A percentile compares a stretch with the other conserved stretches of the same genome.
Conservation (phyloP, 768 basidiomycete genomes). For the Suillus americanus region DNA sequence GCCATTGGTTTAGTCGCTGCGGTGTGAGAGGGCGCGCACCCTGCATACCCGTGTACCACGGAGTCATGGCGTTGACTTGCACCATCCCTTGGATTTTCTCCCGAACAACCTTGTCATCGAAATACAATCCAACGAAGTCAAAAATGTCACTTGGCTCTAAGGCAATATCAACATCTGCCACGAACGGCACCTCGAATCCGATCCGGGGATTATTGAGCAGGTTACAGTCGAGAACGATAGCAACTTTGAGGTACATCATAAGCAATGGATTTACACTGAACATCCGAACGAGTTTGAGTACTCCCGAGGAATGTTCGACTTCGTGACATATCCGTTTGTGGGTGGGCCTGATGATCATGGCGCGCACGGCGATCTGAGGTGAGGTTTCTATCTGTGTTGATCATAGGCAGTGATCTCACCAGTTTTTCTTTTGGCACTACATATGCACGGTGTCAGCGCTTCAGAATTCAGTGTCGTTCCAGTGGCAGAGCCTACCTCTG, state of each 20-base stretch:
- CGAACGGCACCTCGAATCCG: background rate
- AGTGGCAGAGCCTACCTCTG: background rate
- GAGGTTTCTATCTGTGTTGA: background rate
- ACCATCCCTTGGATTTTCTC: background rate
- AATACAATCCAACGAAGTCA: background rate
- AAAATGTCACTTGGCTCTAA: background rate
- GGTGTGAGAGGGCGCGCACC: background rate
- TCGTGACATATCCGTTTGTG: background rate
- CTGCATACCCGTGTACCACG: background rate
- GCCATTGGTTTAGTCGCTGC: background rate
- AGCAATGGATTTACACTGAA: background rate
- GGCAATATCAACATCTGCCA: background rate
- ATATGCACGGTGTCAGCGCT: background rate
- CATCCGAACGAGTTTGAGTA: background rate
- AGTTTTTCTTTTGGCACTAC: background rate
- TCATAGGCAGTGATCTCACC: background rate
- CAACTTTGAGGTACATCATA: background rate
- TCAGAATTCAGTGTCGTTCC: too few species aligned
- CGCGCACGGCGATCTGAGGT: background rate
- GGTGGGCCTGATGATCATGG: background rate
- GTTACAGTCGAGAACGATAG: background rate
- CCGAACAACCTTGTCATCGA: background rate
- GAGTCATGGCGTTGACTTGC: background rate
- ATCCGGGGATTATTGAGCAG: background rate
- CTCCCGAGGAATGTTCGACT: background rate